Base-by-base conservation (phyloP, 2,329 filamentous ascomycete species). In the Arthrinium puccinioides region DNA sequence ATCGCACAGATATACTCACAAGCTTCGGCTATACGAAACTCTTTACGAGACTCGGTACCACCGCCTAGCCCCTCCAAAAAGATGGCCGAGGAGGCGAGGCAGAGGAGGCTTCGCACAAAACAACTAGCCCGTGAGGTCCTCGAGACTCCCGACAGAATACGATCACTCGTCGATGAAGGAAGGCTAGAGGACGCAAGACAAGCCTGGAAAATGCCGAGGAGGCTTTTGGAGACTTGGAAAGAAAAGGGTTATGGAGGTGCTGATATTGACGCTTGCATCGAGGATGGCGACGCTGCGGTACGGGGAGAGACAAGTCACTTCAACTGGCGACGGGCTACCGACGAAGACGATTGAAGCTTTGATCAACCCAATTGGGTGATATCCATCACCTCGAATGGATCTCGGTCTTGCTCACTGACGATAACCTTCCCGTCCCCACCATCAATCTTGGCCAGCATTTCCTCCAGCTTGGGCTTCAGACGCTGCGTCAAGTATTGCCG, bases 311-410 rank as follows among this genome's bases (percentile, higher is more conserved):
- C 48, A 9, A 47, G 48, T 19, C 49, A 47, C 28, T 45, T 48
- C 21, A 49, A 51, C 20, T 57, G 54, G 52, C 41, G 52, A 26
- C 41, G 53, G 24, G 16, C 20, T 21, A 36, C 38, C 13, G 37
- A 44, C n/a, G 36, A 33, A 20, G 37, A 49, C 32, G 46, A 44
- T 21, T 46, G 41, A 49, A 23, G 20, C 29, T 36, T 20, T 31
- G 26, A 38, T 38, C 37, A 51, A 16, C 36, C 41, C 39, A 72
- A 49, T 37, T 60, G 52, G 13, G 54, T 51, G 24, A 76, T 60
- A 43, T 73, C 68, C 45, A 87, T 71, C 41, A 96, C 84, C 36
- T 82, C 82, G 62, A 88, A 98, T 0, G 92, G 92, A 70, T 98
- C 92, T 42, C 78, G 72, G 62, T 98, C 92, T 29, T 70, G 70